phyloP scores from a whole-genome alignment of 2,329 filamentous ascomycete genomes.

The Chaetomiaceae sp. region DNA sequence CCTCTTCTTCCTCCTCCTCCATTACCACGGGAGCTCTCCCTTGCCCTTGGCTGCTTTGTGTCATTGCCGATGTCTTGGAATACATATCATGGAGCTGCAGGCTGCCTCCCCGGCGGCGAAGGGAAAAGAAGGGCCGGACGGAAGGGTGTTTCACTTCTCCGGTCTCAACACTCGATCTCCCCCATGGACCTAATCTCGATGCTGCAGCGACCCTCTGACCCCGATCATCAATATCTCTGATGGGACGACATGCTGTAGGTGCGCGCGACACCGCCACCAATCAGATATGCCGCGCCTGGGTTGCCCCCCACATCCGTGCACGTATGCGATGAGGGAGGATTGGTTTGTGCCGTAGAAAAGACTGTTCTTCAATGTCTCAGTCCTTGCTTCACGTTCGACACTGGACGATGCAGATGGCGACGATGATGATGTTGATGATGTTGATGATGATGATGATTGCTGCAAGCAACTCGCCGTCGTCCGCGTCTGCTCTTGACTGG shows the following conservation, averaged over 20 bases:
- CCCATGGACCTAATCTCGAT: slow-evolving; percentile 26
- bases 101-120: slow-evolving; percentile 5
- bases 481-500: too few species aligned
- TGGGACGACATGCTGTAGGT: slow-evolving; percentile 15
- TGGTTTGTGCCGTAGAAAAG: background rate
- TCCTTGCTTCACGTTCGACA: background rate
- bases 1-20: background rate
- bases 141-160: slow-evolving; percentile 3
- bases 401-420: too few species aligned
- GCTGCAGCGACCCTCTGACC: slow-evolving; percentile 21
- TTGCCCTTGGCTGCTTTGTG: background rate
- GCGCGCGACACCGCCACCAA: slow-evolving; percentile 5
- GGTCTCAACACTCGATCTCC: slow-evolving; percentile 11
- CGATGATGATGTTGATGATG: too few species aligned
- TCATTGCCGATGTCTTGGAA: slow-evolving; percentile 2
- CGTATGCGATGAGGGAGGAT: background rate
- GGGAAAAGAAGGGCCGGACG: background rate
- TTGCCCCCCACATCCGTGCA: background rate
- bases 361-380: background rate
- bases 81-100: slow-evolving; percentile 4
- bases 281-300: background rate
- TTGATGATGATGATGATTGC: too few species aligned
- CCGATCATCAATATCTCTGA: slow-evolving; percentile 10
- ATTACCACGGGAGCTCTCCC: background rate
- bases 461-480: too few species aligned